These are phyloP conservation scores for Exophiala mesophila DNA, from an alignment of 2,329 filamentous ascomycete species.

Conservation along the genomic window DNA sequence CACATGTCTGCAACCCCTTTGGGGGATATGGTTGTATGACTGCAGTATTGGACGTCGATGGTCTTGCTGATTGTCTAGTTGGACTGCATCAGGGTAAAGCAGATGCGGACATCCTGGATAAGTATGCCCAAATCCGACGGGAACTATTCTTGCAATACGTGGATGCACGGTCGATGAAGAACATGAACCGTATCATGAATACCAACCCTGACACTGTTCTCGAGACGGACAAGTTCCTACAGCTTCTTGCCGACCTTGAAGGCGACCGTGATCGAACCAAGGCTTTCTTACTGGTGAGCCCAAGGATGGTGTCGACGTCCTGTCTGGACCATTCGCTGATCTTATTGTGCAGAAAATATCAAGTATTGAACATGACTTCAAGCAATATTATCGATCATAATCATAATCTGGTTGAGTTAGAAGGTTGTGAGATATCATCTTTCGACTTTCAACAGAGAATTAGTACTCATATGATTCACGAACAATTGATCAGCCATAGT, in stretches of 20 bases:
- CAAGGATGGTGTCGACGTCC: not conserved
- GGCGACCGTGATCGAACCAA: slow-evolving; percentile 28
- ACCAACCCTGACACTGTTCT: slow-evolving; percentile 33
- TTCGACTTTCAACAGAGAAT: no score
- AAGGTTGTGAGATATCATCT: no score
- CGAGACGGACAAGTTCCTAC: slow-evolving; percentile 35
- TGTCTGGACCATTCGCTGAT: no score
- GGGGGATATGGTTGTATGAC: slow-evolving; percentile 61
- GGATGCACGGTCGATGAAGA: slow-evolving; percentile 38
- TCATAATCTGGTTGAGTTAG: no score
- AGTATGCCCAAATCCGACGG: slow-evolving; percentile 38
- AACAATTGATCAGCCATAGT: no score
- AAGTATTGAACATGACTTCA: slow-evolving; percentile 18
- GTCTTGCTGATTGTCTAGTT: slow-evolving; percentile 56
- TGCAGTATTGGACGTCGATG: slow-evolving; percentile 59
- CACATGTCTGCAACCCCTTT: slow-evolving; percentile 51
- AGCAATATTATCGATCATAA: slow-evolving; percentile 15
- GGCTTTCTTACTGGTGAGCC: slow-evolving; percentile 14
- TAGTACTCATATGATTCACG: no score
- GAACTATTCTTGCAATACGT: slow-evolving; percentile 37
- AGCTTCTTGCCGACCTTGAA: slow-evolving; percentile 31
- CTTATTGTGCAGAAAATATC: slow-evolving; percentile 16
- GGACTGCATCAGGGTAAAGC: slow-evolving; percentile 38
- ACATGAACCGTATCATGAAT: slow-evolving; percentile 33
- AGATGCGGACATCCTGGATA: slow-evolving; percentile 40